Evolutionary conservation across 176 grass and related monocot species (phyloP), one percentile per base, ranked within the genome.

Genomic region (Areca catechu): DNA sequence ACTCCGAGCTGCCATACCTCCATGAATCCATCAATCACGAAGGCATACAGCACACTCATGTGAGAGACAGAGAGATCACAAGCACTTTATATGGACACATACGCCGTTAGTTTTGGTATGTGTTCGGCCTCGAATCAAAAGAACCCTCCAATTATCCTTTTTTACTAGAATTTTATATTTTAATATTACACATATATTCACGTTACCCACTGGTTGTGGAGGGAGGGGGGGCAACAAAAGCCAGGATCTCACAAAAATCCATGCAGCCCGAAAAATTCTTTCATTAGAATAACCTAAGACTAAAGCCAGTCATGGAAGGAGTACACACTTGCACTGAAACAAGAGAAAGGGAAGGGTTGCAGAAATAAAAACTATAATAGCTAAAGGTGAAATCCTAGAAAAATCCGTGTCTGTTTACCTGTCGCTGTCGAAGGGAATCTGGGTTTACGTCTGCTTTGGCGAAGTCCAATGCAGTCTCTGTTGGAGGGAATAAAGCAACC

Each of bases 371-470:
- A 15, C 43, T 4, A 63, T 63, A 34, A 61, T 56, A 30, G 22
- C 49, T 22, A 61, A 48, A 53, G 55, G 54, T 34, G 19, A 71
- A 51, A 70, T 58, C 60, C 20, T 59, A 48, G 17, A 12, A 25
- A 48, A 53, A 56, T 18, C 15, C 15, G 21, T 65, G 29, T 63
- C 83, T 74, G 76, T 76, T 71, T 76, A 80, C 15, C 75, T 47
- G 63, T 94, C 83, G 19, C 62, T 78, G 71, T 88, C 80, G 16
- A 15, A 68, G 78, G 81, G 89, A 95, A 95, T 95, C 89, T 89
- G 68, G 67, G 54, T 85, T 95, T 78, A 77, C 61, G 71, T 88
- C 75, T 79, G 75, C 89, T 95, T 95, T 95, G 19, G 51, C 55
- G 48, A 43, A 51, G 16, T 76, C 75, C 84, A 68, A 89, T 77